Percentiles rank a stretch among this genome's conserved stretches.
These are phyloP conservation scores for Camellia lanceoleosa DNA, from an alignment of 148 eudicot species.

Conservation along the genomic window DNA sequence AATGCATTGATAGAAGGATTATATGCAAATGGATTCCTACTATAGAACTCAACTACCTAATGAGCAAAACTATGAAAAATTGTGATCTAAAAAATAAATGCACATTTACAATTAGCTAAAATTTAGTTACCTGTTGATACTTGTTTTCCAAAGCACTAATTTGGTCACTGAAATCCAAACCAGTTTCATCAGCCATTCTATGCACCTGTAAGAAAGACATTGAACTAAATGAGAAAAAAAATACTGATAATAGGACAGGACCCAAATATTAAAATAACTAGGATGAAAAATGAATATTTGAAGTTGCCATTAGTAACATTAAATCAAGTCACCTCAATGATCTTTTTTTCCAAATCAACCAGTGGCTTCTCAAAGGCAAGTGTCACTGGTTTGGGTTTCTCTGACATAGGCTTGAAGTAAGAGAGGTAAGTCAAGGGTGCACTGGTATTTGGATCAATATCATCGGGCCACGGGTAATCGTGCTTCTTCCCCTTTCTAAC, in stretches of 20 bases:
- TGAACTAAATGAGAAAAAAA: neutral
- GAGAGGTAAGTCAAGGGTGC: conserved; percentile 23
- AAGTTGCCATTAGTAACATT: neutral
- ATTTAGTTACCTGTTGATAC: conserved; percentile 23
- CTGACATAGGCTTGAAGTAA: conserved; percentile 27
- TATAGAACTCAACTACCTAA: neutral
- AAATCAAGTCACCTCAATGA: conserved; percentile 20
- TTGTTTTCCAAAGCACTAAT: conserved; percentile 23
- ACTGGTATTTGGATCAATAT: conserved; percentile 16
- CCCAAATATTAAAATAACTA: neutral
- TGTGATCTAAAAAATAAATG: neutral
- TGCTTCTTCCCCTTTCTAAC: conserved; percentile 28
- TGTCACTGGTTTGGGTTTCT: conserved; percentile 30
- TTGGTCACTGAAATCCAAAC: conserved; percentile 31
- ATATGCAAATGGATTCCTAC: neutral
- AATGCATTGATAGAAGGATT: neutral
- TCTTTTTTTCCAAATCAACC: conserved; percentile 28
- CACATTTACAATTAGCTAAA: neutral
- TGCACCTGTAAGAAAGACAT: conserved; percentile 9
- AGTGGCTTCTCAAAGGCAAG: conserved; percentile 32
- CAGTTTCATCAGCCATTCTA: conserved; percentile 32
- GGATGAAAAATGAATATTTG: no score
- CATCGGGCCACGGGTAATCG: conserved; percentile 32
- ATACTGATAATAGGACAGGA: neutral
- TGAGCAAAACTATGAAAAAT: neutral